Percentiles rank a stretch among this genome's conserved stretches.
phyloP scores from a whole-genome alignment of 352 stramenopile genomes.

The Phytopythium vexans region DNA sequence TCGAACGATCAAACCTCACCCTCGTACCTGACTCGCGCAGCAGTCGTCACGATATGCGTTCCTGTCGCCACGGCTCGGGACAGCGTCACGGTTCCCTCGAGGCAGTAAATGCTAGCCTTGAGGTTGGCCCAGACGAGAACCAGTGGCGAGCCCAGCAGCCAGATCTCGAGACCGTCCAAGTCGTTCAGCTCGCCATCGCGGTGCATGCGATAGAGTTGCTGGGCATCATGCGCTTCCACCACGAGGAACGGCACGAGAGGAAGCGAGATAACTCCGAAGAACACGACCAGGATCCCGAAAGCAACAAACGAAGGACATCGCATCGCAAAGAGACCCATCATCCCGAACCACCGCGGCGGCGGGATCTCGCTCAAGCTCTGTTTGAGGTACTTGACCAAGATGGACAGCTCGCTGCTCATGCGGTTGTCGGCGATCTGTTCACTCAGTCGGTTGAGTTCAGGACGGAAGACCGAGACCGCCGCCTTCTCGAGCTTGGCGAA shows the following conservation, averaged over 20 bases:
- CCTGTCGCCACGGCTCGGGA: slow-evolving; percentile 55
- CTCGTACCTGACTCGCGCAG: slow-evolving; percentile 40
- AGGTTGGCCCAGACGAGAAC: slow-evolving; percentile 72
- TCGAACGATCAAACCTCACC: not conserved
- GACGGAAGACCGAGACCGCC: slow-evolving; percentile 45
- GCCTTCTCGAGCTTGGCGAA: slow-evolving; percentile 52
- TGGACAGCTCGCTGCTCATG: slow-evolving; percentile 39
- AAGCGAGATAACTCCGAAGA: slow-evolving; percentile 50
- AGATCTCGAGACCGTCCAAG: slow-evolving; percentile 64
- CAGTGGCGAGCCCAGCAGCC: slow-evolving; percentile 67
- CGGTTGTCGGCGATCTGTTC: slow-evolving; percentile 40
- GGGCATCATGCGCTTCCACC: slow-evolving; percentile 37
- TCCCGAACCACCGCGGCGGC: slow-evolving; percentile 33
- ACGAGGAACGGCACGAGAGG: slow-evolving; percentile 57
- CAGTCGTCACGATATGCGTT: slow-evolving; percentile 50
- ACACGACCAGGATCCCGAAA: slow-evolving; percentile 39
- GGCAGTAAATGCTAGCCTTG: slow-evolving; percentile 62
- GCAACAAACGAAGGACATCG: slow-evolving; percentile 63
- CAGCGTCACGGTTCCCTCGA: slow-evolving; percentile 64
- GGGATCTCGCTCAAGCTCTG: slow-evolving; percentile 49
- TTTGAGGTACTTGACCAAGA: slow-evolving; percentile 69
- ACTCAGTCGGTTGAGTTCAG: slow-evolving; percentile 48
- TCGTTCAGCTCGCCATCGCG: slow-evolving; percentile 31
- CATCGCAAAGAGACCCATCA: slow-evolving; percentile 52
- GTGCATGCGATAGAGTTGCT: slow-evolving; percentile 26